A percentile compares a stretch with the other conserved stretches of the same genome.
phyloP scores from a whole-genome alignment of 2,329 filamentous ascomycete species.

The Fusarium caatingaense region DNA sequence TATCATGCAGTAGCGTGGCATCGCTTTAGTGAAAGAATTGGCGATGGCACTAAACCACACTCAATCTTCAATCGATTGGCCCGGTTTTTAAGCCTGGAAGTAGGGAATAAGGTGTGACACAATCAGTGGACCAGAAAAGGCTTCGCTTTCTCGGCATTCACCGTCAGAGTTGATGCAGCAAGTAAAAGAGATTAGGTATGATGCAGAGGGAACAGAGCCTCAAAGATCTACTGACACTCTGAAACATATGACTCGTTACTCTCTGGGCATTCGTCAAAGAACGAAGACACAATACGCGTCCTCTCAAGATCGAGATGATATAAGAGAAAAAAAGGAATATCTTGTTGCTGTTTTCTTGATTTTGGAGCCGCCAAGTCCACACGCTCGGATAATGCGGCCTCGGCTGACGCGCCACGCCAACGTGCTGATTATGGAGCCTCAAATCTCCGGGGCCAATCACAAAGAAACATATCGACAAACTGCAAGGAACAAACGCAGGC shows the following conservation, averaged over 20 bases:
- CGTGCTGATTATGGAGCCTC: conserved; percentile 15
- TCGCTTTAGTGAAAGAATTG: neutral
- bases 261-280: conserved; percentile 1
- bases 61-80: neutral
- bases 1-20: neutral
- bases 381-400: conserved; percentile 32
- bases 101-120: neutral
- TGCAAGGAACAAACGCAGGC: conserved; percentile 26
- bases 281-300: neutral
- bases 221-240: neutral
- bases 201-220: neutral
- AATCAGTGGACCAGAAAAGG: conserved; percentile 1
- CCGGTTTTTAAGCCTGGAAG: conserved; percentile 11
- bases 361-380: conserved; percentile 28
- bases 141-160: neutral
- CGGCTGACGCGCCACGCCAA: conserved; percentile 19
- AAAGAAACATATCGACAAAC: neutral
- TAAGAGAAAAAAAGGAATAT: neutral
- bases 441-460: conserved; percentile 39
- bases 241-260: neutral
- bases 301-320: conserved; percentile 7
- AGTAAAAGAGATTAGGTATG: conserved; percentile 1
- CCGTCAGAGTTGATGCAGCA: neutral
- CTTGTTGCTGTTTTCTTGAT: conserved; percentile 17
- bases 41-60: neutral